A percentile compares a stretch with the other conserved stretches of the same genome.
Conservation (phyloP, 2,329 filamentous ascomycete species). For the Diaporthe ampelina region DNA sequence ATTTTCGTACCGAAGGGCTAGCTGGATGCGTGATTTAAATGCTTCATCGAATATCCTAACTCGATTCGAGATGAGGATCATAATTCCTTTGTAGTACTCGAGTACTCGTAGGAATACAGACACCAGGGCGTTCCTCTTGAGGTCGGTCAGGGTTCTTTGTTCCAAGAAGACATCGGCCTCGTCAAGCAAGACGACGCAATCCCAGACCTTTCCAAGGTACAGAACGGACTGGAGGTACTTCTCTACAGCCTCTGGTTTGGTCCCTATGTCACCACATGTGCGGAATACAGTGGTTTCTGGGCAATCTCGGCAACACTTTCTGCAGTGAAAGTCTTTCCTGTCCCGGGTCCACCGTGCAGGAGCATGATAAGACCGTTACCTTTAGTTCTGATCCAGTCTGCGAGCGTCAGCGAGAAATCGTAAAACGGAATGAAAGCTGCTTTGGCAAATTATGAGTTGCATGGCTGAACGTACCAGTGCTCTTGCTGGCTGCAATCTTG, state of each 20-base stretch:
- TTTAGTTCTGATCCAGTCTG: slow-evolving; percentile 43
- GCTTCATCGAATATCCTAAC: slow-evolving; percentile 51
- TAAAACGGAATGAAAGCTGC: too few species aligned
- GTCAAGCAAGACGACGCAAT: slow-evolving; percentile 45
- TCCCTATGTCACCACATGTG: slow-evolving; percentile 52
- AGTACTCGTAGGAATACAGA: slow-evolving; percentile 51
- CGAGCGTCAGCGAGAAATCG: background rate
- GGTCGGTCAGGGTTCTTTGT: slow-evolving; percentile 46
- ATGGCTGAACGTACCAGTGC: slow-evolving; percentile 51
- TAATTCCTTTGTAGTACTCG: slow-evolving; percentile 49
- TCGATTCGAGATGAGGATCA: slow-evolving; percentile 51
- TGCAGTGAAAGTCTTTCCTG: slow-evolving; percentile 43
- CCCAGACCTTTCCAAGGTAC: slow-evolving; percentile 50
- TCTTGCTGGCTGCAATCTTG: slow-evolving; percentile 43
- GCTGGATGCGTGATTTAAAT: slow-evolving; percentile 51
- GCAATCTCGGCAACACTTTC: slow-evolving; percentile 51
- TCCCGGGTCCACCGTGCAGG: slow-evolving; percentile 52
- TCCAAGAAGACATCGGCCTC: slow-evolving; percentile 40
- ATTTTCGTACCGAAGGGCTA: slow-evolving; percentile 47
- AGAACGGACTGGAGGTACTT: slow-evolving; percentile 51
- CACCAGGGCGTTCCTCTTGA: slow-evolving; percentile 51
- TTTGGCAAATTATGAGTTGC: too few species aligned
- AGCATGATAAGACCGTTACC: slow-evolving; percentile 53
- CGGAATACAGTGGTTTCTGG: slow-evolving; percentile 49
- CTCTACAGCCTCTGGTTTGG: slow-evolving; percentile 49